Base-by-base conservation (phyloP, 441 rosid species). In the Pelargonium citronellum region DNA sequence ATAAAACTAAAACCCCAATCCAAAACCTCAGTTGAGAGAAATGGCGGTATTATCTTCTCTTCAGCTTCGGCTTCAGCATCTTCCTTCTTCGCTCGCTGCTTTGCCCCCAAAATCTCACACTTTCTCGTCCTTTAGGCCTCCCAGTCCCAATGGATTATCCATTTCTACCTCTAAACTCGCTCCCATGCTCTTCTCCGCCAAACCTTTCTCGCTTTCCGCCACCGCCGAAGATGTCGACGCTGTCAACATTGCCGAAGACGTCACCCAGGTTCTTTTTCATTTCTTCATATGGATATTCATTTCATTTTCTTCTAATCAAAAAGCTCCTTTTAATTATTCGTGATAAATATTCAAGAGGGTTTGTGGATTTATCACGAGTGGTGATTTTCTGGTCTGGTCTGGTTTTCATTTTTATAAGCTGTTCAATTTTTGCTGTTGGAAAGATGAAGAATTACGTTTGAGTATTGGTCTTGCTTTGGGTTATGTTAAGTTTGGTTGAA, bases 181-280 rank as follows among this genome's bases (percentile, higher is more conserved):
- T 20, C 69, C 75, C 39, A 58, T 78, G 62, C 1, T 57, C 11
- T 75, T 47, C 11, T 75, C 77, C 44, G 81, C 81, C 15, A 78
- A 75, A 53, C 75, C 88, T 16, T 53, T 68, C 6, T 82, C 85
- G n/a, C 74, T 85, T 15, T 71, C 73, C 69, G 71, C 69, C 27
- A 12, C 16, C 53, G 24, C 75, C 19, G 83, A 80, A n/a, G 84
- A 81, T 34, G 8, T 72, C 49, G 87, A 80, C 53, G 64, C 79
- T 7, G 95, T 94, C 71, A 91, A 91, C 79, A 90, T 91, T 51
- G 96, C 98, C 1, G 95, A 94, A 71, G 95, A 91, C 74, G 97
- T 91, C 30, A 94, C 96, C 67, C 96, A 94, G 91, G 96, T 91
- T 64, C 70, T 22, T 65, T 68, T 63, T n/a, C 0, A n/a, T n/a